phyloP scores from a whole-genome alignment of 164 flowering plant species.

The Kalanchoe fedtschenkoi region DNA sequence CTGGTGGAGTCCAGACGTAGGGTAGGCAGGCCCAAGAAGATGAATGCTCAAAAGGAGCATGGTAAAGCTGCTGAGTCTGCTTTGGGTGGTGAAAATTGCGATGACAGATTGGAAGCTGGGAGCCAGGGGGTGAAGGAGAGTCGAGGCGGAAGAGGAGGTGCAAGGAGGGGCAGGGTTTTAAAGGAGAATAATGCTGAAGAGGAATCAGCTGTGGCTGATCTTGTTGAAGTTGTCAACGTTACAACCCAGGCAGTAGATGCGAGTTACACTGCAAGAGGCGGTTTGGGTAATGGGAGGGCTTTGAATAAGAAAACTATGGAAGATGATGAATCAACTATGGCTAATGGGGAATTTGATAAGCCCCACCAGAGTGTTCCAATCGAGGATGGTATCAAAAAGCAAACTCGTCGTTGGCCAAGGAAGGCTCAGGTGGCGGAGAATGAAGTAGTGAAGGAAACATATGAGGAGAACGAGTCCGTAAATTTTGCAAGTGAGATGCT shows the following conservation, averaged over 20 bases:
- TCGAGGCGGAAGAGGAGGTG: neutral
- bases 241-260: neutral
- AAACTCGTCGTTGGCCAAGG: too few relatives aligned
- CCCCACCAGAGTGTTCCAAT: neutral
- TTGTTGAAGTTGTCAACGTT: neutral
- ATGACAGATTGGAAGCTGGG: neutral
- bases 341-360: neutral
- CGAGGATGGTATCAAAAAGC: neutral
- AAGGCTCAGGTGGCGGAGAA: neutral
- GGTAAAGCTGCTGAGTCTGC: constrained; percentile 1
- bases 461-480: neutral
- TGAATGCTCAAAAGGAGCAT: neutral
- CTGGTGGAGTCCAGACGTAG: constrained; percentile 2
- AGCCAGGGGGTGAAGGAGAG: neutral
- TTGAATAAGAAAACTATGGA: constrained; percentile 1
- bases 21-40: neutral
- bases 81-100: neutral
- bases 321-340: neutral
- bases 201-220: neutral
- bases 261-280: constrained; percentile 8
- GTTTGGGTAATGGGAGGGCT: constrained; percentile 9
- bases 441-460: neutral
- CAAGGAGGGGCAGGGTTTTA: neutral
- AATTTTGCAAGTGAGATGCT: neutral
- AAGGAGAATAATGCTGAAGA: neutral